These are phyloP conservation scores for Colletotrichum sublineola DNA, from an alignment of 2,329 filamentous ascomycete genomes.

Conservation along the genomic window DNA sequence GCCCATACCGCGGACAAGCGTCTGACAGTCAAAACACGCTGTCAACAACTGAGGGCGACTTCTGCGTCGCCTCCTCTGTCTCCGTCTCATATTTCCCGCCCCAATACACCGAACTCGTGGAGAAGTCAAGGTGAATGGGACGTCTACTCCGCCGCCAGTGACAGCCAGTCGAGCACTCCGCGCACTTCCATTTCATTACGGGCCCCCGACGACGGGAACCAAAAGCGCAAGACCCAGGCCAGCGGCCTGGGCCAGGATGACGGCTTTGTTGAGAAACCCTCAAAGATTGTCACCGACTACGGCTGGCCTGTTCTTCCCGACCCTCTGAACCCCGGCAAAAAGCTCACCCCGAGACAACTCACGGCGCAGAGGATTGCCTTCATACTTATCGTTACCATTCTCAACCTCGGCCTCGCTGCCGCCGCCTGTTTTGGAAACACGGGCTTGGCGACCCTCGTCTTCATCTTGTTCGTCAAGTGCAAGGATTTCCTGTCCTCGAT, in stretches of 20 bases:
- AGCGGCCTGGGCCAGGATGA: constrained; percentile 1
- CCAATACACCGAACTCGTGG: constrained; percentile 23
- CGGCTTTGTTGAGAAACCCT: constrained; percentile 6
- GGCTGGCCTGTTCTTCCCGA: constrained; percentile 21
- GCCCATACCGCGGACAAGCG: constrained; percentile 17
- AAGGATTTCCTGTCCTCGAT: constrained; percentile 20
- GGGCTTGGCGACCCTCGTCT: constrained; percentile 9
- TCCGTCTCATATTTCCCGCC: not conserved
- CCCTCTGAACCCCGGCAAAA: constrained; percentile 15
- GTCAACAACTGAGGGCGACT: not conserved
- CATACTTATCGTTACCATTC: constrained; percentile 2
- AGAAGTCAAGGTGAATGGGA: constrained; percentile 28
- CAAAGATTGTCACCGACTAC: constrained; percentile 23
- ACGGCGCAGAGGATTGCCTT: constrained; percentile 2
- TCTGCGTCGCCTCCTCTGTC: not conserved
- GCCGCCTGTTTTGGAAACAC: constrained; percentile 15
- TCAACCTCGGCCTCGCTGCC: constrained; percentile 18
- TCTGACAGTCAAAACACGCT: not conserved
- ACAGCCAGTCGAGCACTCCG: not conserved
- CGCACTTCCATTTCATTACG: constrained; percentile 1
- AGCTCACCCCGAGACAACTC: constrained; percentile 16
- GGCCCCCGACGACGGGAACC: not conserved
- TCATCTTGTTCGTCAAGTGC: constrained; percentile 25
- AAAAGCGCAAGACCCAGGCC: not conserved
- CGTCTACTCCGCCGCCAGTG: constrained; percentile 19